phyloP scores from a whole-genome alignment of 176 grass and related monocot species.

The Microstegium vimineum region DNA sequence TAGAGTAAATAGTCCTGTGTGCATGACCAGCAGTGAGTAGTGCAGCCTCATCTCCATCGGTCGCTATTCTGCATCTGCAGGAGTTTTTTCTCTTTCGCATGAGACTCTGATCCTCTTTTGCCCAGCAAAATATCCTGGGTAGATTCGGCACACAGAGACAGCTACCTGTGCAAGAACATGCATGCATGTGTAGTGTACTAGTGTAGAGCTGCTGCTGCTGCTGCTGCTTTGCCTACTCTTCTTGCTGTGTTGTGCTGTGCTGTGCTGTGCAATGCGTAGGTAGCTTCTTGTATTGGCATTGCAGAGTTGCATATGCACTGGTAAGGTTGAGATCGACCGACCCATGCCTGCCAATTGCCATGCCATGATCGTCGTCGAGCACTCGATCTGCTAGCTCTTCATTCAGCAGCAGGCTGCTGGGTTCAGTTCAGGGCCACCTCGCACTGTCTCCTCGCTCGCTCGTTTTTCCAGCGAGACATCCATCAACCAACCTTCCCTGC shows the following conservation, averaged over 20 bases:
- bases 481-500: neutral
- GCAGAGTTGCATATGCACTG: neutral
- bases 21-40: neutral
- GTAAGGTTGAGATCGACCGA: too few species aligned
- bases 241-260: neutral
- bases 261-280: neutral
- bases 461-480: neutral
- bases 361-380: neutral
- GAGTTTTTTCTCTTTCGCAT: neutral
- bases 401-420: neutral
- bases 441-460: neutral
- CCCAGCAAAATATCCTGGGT: neutral
- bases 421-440: neutral
- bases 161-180: neutral
- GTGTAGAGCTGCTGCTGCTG: neutral
- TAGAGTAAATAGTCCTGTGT: neutral
- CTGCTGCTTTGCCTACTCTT: neutral
- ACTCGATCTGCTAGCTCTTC: too few species aligned
- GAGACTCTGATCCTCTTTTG: neutral
- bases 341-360: neutral
- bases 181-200: neutral
- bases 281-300: neutral
- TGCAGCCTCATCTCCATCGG: neutral
- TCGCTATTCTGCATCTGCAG: neutral
- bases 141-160: neutral